Conservation (phyloP, 176 grass and related monocot genomes). For the Triticum urartu region DNA sequence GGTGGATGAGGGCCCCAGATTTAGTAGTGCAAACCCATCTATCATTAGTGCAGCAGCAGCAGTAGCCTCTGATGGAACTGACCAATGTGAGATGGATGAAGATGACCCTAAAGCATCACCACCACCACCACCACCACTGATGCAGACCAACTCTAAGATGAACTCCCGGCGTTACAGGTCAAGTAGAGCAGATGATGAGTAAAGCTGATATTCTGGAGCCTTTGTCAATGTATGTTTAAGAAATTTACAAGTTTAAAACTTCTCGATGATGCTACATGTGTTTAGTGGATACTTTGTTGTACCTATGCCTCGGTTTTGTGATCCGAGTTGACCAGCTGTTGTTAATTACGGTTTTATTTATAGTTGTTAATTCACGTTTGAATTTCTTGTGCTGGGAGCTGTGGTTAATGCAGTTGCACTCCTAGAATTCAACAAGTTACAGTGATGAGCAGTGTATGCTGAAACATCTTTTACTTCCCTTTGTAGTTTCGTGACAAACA, state of each 20-base stretch:
- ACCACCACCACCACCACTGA: neutral
- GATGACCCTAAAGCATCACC: conserved; percentile 38
- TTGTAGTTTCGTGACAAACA: neutral
- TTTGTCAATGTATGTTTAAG: conserved; percentile 15
- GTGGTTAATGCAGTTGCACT: neutral
- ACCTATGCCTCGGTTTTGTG: conserved; percentile 32
- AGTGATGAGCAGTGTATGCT: neutral
- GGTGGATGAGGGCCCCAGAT: conserved; percentile 50
- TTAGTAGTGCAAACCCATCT: conserved; percentile 33
- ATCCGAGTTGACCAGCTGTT: conserved; percentile 23
- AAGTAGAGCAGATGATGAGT: conserved; percentile 40
- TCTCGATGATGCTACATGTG: conserved; percentile 3
- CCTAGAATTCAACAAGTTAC: neutral
- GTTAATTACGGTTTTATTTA: neutral
- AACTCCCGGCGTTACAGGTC: conserved; percentile 43
- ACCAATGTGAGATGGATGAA: conserved; percentile 78
- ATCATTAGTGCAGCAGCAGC: conserved; percentile 33
- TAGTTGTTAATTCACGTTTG: neutral
- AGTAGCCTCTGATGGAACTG: conserved; percentile 48
- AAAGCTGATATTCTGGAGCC: neutral
- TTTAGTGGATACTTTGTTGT: conserved; percentile 35
- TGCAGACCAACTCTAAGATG: conserved; percentile 31
- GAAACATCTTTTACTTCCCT: neutral
- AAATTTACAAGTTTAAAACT: conserved; percentile 10
- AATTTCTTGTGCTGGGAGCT: conserved; percentile 8